phyloP scores from a whole-genome alignment of 129 eudicot species.

The Glebionis coronaria region DNA sequence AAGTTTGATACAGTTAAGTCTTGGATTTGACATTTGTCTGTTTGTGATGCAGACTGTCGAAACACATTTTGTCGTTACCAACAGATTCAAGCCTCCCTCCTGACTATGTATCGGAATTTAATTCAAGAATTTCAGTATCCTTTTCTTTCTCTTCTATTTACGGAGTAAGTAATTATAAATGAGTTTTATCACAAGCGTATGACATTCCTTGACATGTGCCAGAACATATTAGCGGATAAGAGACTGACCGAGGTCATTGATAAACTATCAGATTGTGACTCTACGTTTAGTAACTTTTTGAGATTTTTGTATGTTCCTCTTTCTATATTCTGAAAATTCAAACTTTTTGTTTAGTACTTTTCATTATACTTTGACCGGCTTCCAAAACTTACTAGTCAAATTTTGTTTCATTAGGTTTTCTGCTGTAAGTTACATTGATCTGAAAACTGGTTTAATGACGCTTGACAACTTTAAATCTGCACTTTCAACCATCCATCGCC shows the following conservation, averaged over 20 bases:
- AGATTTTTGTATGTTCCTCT: constrained; percentile 68
- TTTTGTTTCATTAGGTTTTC: constrained; percentile 48
- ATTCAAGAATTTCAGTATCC: constrained; percentile 76
- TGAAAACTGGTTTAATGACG: constrained; percentile 59
- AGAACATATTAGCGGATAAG: constrained; percentile 62
- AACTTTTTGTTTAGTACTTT: neutral
- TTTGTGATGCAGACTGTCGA: constrained; percentile 49
- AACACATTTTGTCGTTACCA: constrained; percentile 70
- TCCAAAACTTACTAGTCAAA: constrained; percentile 19
- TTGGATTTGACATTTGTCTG: constrained; percentile 9
- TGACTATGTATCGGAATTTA: constrained; percentile 56
- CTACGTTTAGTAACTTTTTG: constrained; percentile 52
- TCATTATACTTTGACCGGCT: constrained; percentile 5
- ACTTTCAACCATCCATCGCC: constrained; percentile 64
- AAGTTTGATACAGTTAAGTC: constrained; percentile 10
- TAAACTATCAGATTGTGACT: constrained; percentile 54
- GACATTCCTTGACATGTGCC: constrained; percentile 48
- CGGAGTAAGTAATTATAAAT: neutral
- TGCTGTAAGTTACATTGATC: constrained; percentile 64
- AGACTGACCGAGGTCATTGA: constrained; percentile 53
- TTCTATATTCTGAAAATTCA: constrained; percentile 4
- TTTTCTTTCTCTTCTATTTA: constrained; percentile 23
- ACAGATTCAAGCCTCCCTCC: constrained; percentile 66
- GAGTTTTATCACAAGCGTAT: constrained; percentile 14
- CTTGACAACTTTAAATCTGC: constrained; percentile 86